Percentiles rank a stretch among this genome's conserved stretches.
Conservation (phyloP, 345 rosid genomes). For the Melaleuca alternifolia region DNA sequence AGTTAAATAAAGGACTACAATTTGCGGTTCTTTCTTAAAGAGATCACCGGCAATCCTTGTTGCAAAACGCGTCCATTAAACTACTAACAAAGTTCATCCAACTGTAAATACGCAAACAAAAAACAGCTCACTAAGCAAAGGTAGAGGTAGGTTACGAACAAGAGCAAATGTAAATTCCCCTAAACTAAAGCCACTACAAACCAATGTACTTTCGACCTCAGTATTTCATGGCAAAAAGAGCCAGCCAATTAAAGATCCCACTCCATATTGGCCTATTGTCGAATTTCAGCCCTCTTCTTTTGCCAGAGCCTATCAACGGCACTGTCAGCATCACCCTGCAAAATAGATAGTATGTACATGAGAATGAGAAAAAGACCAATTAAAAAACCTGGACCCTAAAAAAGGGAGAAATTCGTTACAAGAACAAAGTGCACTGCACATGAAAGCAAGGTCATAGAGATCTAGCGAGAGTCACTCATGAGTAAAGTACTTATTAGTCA, state of each 20-base stretch:
- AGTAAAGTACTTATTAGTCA: neutral
- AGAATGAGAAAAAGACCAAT: neutral
- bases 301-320: slow-evolving; percentile 56
- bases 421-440: neutral
- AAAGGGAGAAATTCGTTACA: neutral
- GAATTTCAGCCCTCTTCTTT: slow-evolving; percentile 35
- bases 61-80: neutral
- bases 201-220: neutral
- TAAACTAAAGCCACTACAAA: neutral
- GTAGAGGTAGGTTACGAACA: neutral
- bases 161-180: neutral
- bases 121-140: neutral
- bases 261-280: slow-evolving; percentile 5
- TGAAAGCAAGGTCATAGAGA: neutral
- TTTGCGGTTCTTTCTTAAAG: neutral
- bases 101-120: neutral
- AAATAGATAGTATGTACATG: neutral
- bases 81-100: neutral
- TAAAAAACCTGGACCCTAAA: neutral
- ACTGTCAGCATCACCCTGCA: slow-evolving; percentile 53
- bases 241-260: neutral
- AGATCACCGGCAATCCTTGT: neutral
- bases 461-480: neutral
- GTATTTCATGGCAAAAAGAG: neutral
- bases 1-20: neutral